Evolutionary conservation across 139 green algal species (phyloP), one percentile per base, ranked within the genome.

Genomic region (Pycnococcus provasolii): DNA sequence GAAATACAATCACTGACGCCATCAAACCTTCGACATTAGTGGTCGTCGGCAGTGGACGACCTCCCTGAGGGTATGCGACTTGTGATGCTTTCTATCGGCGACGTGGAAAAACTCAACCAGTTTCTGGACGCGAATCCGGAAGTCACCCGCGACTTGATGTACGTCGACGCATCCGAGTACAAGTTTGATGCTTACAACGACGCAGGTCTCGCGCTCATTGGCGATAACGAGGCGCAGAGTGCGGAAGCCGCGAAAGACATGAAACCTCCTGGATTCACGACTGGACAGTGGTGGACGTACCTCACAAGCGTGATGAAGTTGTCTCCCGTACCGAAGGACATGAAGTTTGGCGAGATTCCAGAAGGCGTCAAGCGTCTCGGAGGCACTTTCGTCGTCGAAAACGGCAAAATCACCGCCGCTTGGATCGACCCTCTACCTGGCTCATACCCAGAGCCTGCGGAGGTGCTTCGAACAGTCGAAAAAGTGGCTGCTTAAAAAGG

Each of bases 51-150:
- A 26, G 26, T 26, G 26, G 26, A 26, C 26, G 26, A 26, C 26
- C 26, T 26, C 0, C 26, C 26, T 26, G 26, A 26, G 26, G 26
- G 26, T 26, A 26, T 26, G 26, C 26, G 26, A 26, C 26, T 26
- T 26, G 26, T 26, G 26, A 26, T 71, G 3, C 15, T 72, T 4
- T 62, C n/a, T 41, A 55, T 72, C 15, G 63, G 62, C 46, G 63
- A 76, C 63, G 55, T 3, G 4, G 70, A 67, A 8, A 76, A 76
- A 54, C 48, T 76, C 42, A 66, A 42, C 37, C 67, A 72, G 70
- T 76, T 76, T 54, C 48, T 76, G 42, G 70, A 76, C 4, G 0
- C 67, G 1, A 68, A 68, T 55, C 70, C 70, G 1, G 3, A 67
- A 9, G 11, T 76, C 2, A 53, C 62, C 37, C 9, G 26, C 13